phyloP scores from a whole-genome alignment of 106 monocot genomes.

The Phalaenopsis equestris region DNA sequence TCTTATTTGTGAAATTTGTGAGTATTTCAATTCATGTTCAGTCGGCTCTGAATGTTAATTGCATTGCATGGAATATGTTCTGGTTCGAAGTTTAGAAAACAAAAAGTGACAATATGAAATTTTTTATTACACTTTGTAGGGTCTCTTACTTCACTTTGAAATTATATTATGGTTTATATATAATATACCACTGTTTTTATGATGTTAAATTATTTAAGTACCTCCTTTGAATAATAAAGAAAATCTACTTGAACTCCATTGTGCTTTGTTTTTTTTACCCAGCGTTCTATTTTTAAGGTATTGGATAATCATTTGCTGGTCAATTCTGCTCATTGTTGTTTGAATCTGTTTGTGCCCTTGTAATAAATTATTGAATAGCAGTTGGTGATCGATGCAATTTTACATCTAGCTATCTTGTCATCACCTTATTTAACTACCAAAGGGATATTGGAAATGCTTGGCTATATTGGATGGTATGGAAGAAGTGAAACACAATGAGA shows the following conservation, averaged over 20 bases:
- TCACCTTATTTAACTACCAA: neutral
- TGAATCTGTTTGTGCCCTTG: neutral
- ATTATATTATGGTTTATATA: neutral
- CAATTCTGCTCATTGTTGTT: neutral
- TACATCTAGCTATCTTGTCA: neutral
- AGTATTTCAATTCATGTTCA: conserved; percentile 34
- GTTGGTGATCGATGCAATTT: neutral
- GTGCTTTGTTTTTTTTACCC: neutral
- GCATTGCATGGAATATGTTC: conserved; percentile 5
- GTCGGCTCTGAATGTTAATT: conserved; percentile 17
- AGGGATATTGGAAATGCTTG: neutral
- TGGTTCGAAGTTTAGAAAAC: neutral
- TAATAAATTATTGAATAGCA: neutral
- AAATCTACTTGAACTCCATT: neutral
- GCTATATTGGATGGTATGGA: neutral
- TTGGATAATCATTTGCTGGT: neutral
- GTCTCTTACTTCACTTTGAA: neutral
- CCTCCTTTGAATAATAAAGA: neutral
- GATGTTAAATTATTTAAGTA: neutral
- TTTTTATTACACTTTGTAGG: neutral
- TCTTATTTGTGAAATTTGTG: conserved; percentile 26
- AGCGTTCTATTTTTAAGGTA: neutral
- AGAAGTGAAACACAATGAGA: neutral
- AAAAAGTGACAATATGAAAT: neutral
- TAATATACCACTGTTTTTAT: neutral